These are phyloP conservation scores for Murraya paniculata DNA, from an alignment of 345 rosid genomes.

Conservation along the genomic window DNA sequence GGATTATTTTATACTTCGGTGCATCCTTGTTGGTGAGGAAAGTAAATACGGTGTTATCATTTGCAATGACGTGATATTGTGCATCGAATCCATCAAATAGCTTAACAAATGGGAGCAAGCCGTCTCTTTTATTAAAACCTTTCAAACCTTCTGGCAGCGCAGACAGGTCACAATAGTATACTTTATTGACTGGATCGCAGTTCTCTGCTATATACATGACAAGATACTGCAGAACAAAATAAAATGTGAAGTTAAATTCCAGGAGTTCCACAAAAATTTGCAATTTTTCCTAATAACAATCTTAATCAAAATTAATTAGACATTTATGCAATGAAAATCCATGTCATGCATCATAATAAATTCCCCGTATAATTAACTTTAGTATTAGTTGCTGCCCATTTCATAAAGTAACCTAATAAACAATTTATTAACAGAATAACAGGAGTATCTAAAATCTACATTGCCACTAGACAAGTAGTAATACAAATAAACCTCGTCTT, in stretches of 20 bases:
- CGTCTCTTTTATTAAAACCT: constrained; percentile 49
- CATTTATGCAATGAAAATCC: too few species aligned
- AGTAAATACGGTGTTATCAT: constrained; percentile 71
- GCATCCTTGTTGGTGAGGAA: constrained; percentile 82
- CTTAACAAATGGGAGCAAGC: constrained; percentile 69
- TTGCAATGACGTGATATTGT: constrained; percentile 55
- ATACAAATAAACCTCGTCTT: too few species aligned
- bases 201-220: constrained; percentile 51
- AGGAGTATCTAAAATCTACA: too few species aligned
- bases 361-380: too few species aligned
- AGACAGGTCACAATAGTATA: constrained; percentile 71
- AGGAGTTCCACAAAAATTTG: too few species aligned
- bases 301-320: too few species aligned
- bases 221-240: constrained; percentile 60
- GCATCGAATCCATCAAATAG: constrained; percentile 70
- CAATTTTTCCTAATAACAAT: too few species aligned
- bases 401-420: too few species aligned
- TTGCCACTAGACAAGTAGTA: too few species aligned
- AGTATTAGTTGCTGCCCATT: too few species aligned
- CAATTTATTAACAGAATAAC: too few species aligned
- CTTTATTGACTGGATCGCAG: constrained; percentile 83
- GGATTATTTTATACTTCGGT: constrained; percentile 73
- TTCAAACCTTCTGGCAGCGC: constrained; percentile 60
- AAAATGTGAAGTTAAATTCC: background rate
- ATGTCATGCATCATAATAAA: too few species aligned